Evolutionary conservation across 768 basidiomycete species (phyloP), one percentile per base, ranked within the genome.

Genomic region (Panaeolus papilionaceus): DNA sequence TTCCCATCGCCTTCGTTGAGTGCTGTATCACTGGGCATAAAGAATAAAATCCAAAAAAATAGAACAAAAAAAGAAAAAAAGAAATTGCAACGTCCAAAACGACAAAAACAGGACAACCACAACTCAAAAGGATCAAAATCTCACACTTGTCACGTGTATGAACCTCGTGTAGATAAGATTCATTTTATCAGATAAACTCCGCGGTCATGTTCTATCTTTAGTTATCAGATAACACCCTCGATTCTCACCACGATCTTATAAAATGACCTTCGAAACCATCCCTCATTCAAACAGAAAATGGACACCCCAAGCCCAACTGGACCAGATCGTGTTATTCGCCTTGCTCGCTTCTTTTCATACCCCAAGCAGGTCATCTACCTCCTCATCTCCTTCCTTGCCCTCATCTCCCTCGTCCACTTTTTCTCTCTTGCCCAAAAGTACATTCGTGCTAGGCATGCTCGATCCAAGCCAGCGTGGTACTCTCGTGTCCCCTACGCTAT

Each of bases 301-400:
- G 14, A 58, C 28, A 37, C 54, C 33, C 28, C 28, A 28, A 58
- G 54, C 26, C 26, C 54, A 58, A 14, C 26, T 10, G 54, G 26
- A 58, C 26, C 54, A 58, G 54, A 58, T 18, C 54, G 54, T 33
- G 67, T 68, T 20, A 66, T 79, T 61, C 76, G 76, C 39, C 64
- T 73, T 20, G 63, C 71, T 9, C 70, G 78, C 14, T 71, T 70
- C 58, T 71, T 70, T 14, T 58, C 70, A 7, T 85, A 85, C 70
- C 81, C 85, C 3, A 74, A 78, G 45, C 76, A 83, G 67, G 74
- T 82, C 23, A 81, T 83, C 77, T 85, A 80, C 71, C 76, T 82
- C 66, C 47, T 85, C 38, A 81, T 78, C 10, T 73, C 75, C 66
- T 80, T 85, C 74, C 79, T 86, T 66, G 78, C 75, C 61, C 72